Evolutionary conservation across 192 early-diverging fungal species (phyloP), one percentile per base, ranked within the genome.

Genomic region (Umbelopsis isabellina): DNA sequence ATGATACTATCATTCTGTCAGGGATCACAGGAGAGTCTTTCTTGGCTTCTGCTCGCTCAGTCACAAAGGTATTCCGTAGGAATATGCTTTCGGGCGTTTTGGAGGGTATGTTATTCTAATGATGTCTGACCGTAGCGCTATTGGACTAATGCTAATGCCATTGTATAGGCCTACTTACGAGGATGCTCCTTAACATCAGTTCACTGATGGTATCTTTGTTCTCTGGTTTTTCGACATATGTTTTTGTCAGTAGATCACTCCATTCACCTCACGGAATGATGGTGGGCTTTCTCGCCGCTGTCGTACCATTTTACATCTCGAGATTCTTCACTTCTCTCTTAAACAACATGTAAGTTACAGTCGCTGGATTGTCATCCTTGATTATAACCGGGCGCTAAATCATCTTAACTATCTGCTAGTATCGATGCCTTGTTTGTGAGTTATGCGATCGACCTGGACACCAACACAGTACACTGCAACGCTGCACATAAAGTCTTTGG

Each of bases 371-470:
- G n/a, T 22, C 41, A 23, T 33, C 20, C 11, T n/a, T 37, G 8
- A 66, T 55, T 50, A 23, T 23, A 45, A 48, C 21, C 11, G 20
- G 27, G 7, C 21, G 21, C 23, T 23, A 71, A 71, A 6, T 12
- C 21, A 20, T 22, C 13, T 47, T 73, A n/a, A 67, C 10, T 18
- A 44, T 23, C 12, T 53, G 65, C 2, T 78, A 94, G 91, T 23
- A 79, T 93, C 16, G 91, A 94, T 75, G 88, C 92, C 0, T 87
- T 86, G 2, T 93, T 93, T 72, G 71, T 94, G n/a, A 92, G 91
- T 71, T 94, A 92, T 74, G 83, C 91, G 18, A 82, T 94, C 48
- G 92, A 94, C 76, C 70, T 94, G n/a, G 91, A 94, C 68, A 79
- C 75, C 8, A 88, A 86, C 52, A 84, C 70, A 4, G 82, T 82